Percentiles rank a stretch among this genome's conserved stretches.
Evolutionary conservation across 352 stramenopile genomes (phyloP).

Genomic region (Paralagenidium karlingii): DNA sequence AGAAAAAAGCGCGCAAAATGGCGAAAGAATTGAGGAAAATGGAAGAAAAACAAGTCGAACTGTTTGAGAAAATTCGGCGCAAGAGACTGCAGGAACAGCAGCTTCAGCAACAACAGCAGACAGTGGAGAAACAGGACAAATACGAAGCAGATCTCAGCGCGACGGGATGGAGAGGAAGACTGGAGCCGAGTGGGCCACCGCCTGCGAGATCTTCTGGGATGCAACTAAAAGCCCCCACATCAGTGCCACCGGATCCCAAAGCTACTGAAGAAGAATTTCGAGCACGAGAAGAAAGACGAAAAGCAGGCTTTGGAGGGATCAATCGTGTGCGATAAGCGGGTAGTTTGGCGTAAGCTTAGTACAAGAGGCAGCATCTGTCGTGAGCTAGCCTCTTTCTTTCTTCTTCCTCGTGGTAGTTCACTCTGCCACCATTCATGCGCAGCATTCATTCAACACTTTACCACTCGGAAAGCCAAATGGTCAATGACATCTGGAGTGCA

Average conservation of each 20-base stretch:
- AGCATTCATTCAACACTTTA: too few relatives aligned
- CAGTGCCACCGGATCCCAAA: slow-evolving; percentile 2
- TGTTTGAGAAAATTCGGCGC: slow-evolving; percentile 31
- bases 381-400: too few relatives aligned
- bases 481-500: too few relatives aligned
- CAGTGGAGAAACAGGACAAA: slow-evolving; percentile 7
- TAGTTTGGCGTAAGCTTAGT: too few relatives aligned
- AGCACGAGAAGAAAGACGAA: slow-evolving; percentile 11
- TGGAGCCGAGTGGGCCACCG: slow-evolving; percentile 24
- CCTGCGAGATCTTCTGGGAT: slow-evolving; percentile 5
- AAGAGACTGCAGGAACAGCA: slow-evolving; percentile 13
- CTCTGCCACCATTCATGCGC: too few relatives aligned
- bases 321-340: slow-evolving; percentile 37
- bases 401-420: too few relatives aligned
- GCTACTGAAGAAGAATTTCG: slow-evolving; percentile 7
- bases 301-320: slow-evolving; percentile 40
- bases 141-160: slow-evolving; percentile 16
- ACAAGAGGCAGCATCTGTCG: too few relatives aligned
- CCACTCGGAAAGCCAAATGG: too few relatives aligned
- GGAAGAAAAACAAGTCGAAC: slow-evolving; percentile 31
- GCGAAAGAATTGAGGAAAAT: slow-evolving; percentile 34
- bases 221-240: slow-evolving; percentile 1
- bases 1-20: slow-evolving; percentile 40
- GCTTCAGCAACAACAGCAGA: slow-evolving; percentile 13
- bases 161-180: slow-evolving; percentile 46